Percentiles rank a stretch among this genome's conserved stretches.
Evolutionary conservation across 2,329 filamentous ascomycete genomes (phyloP).

Genomic region (Alternaria arbusti): DNA sequence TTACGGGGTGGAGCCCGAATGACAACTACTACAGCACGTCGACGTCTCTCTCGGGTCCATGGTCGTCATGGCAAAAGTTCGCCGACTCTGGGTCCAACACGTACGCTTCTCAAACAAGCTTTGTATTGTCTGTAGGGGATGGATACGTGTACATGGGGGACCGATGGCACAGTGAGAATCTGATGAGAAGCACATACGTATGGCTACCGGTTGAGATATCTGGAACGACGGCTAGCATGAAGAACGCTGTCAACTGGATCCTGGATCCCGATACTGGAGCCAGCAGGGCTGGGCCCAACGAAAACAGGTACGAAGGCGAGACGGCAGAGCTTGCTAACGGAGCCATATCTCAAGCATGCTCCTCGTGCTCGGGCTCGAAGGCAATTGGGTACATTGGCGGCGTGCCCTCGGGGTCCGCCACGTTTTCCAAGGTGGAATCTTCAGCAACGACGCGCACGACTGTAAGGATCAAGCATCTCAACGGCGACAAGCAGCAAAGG

Average conservation of each 20-base stretch:
- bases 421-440: constrained; percentile 56
- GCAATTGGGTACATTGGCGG: constrained; percentile 58
- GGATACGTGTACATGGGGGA: constrained; percentile 69
- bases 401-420: constrained; percentile 57
- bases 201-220: constrained; percentile 67
- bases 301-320: constrained; percentile 62
- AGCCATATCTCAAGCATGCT: constrained; percentile 57
- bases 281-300: constrained; percentile 53
- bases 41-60: constrained; percentile 63
- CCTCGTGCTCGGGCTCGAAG: constrained; percentile 57
- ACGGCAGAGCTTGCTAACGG: constrained; percentile 52
- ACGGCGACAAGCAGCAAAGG: constrained; percentile 61
- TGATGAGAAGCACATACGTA: constrained; percentile 67
- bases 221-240: constrained; percentile 58
- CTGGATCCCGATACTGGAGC: constrained; percentile 54
- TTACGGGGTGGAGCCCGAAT: constrained; percentile 62
- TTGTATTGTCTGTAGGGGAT: constrained; percentile 58
- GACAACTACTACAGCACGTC: constrained; percentile 70
- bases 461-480: constrained; percentile 62
- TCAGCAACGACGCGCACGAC: constrained; percentile 56
- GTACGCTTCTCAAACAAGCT: constrained; percentile 67
- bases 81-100: constrained; percentile 64
- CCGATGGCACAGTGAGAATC: constrained; percentile 67
- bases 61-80: constrained; percentile 67
- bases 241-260: constrained; percentile 64